phyloP scores from a whole-genome alignment of 257 asterid species.

The Euphrasia confusa region DNA sequence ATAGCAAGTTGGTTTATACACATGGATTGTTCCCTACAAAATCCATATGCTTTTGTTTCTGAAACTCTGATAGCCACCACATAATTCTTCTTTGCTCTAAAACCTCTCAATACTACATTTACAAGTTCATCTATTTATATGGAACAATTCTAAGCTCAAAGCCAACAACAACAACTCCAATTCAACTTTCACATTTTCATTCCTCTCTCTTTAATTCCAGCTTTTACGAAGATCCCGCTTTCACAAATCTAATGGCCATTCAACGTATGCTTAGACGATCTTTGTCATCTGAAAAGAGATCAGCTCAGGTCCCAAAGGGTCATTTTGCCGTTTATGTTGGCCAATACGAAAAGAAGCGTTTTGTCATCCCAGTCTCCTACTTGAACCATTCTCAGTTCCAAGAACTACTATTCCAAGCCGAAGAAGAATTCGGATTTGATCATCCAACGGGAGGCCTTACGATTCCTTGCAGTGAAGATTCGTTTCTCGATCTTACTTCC shows the following conservation, averaged over 20 bases:
- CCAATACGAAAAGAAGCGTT: slow-evolving; percentile 31
- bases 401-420: slow-evolving; percentile 25
- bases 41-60: slow-evolving; percentile 23
- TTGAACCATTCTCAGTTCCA: slow-evolving; percentile 37
- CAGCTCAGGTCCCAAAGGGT: slow-evolving; percentile 48
- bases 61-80: slow-evolving; percentile 17
- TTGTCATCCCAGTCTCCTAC: slow-evolving; percentile 33
- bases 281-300: slow-evolving; percentile 24
- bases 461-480: slow-evolving; percentile 31
- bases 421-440: slow-evolving; percentile 34
- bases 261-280: slow-evolving; percentile 36
- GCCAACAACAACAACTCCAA: slow-evolving; percentile 19
- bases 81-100: slow-evolving; percentile 6
- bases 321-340: slow-evolving; percentile 59
- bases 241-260: slow-evolving; percentile 38
- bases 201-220: background rate
- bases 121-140: slow-evolving; percentile 4
- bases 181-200: background rate
- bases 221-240: background rate
- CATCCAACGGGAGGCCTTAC: slow-evolving; percentile 14
- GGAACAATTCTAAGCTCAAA: background rate
- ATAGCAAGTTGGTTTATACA: background rate
- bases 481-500: slow-evolving; percentile 33
- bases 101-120: background rate
- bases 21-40: background rate